These are phyloP conservation scores for Annulohypoxylon moriforme DNA, from an alignment of 495 filamentous ascomycete species.

Conservation along the genomic window DNA sequence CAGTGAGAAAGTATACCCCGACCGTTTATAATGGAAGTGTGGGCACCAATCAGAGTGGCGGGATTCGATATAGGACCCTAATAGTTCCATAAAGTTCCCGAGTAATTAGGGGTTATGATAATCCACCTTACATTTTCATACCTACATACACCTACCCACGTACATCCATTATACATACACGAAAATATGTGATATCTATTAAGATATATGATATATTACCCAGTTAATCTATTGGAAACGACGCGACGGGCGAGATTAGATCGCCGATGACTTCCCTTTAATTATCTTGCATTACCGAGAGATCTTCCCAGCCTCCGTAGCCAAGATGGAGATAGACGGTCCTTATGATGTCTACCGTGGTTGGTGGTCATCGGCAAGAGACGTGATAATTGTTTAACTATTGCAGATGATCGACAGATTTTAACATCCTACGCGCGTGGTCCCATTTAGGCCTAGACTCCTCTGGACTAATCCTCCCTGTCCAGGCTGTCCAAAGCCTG, in stretches of 20 bases:
- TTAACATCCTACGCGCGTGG: neutral
- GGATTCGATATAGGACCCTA: neutral
- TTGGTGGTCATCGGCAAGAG: neutral
- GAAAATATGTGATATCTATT: neutral
- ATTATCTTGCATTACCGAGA: neutral
- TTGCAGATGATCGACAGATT: slow-evolving; percentile 4
- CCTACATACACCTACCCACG: neutral
- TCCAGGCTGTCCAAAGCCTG: too few relatives aligned
- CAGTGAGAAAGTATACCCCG: slow-evolving; percentile 13
- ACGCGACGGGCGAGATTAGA: neutral
- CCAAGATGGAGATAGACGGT: neutral
- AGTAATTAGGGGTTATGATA: neutral
- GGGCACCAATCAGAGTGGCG: slow-evolving; percentile 37
- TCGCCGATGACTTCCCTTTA: neutral
- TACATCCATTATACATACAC: neutral
- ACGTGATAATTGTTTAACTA: neutral
- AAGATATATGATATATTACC: neutral
- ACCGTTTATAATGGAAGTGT: slow-evolving; percentile 27
- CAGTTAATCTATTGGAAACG: neutral
- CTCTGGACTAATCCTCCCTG: neutral
- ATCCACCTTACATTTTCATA: neutral
- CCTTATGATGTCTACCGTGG: neutral
- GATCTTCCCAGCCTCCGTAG: neutral
- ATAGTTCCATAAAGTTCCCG: neutral
- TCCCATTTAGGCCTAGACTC: slow-evolving; percentile 1